A percentile compares a stretch with the other conserved stretches of the same genome.
These are phyloP conservation scores for Lentinus brumalis DNA, from an alignment of 768 basidiomycete species.

Conservation along the genomic window DNA sequence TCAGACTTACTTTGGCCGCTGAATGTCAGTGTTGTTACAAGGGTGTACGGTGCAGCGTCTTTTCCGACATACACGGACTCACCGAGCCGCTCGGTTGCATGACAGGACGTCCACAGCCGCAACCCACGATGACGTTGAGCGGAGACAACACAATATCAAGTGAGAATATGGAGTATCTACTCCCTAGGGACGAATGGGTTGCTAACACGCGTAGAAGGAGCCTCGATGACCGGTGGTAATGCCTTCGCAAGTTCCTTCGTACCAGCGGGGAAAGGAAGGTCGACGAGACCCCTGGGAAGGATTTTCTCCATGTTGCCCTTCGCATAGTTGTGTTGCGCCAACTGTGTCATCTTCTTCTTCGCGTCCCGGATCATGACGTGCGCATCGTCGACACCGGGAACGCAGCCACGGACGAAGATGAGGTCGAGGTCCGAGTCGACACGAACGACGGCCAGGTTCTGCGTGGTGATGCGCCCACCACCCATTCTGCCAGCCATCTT, in stretches of 20 bases:
- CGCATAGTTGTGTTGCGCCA: conserved; percentile 63
- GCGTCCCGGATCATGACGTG: conserved; percentile 87
- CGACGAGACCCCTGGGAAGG: conserved; percentile 78
- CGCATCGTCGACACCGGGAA: conserved; percentile 88
- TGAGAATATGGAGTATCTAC: conserved; percentile 30
- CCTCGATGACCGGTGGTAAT: conserved; percentile 66
- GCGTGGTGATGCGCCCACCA: conserved; percentile 74
- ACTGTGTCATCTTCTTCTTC: conserved; percentile 77
- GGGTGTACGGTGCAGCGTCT: neutral
- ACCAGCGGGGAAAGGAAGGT: conserved; percentile 92
- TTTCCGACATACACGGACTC: no score
- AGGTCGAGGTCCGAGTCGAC: conserved; percentile 87
- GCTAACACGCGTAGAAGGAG: conserved; percentile 68
- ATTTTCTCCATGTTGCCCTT: conserved; percentile 77
- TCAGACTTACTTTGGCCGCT: no score
- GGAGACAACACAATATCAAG: neutral
- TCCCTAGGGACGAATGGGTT: conserved; percentile 78
- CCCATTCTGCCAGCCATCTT: conserved; percentile 98
- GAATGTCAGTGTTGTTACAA: neutral
- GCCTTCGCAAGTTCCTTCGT: conserved; percentile 71
- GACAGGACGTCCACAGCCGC: neutral
- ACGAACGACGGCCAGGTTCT: conserved; percentile 88
- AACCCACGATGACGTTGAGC: neutral
- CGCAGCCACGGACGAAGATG: conserved; percentile 87
- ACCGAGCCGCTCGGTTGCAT: no score